Percentiles rank a stretch among this genome's conserved stretches.
phyloP scores from a whole-genome alignment of 257 asterid genomes.

The Primulina eburnea region DNA sequence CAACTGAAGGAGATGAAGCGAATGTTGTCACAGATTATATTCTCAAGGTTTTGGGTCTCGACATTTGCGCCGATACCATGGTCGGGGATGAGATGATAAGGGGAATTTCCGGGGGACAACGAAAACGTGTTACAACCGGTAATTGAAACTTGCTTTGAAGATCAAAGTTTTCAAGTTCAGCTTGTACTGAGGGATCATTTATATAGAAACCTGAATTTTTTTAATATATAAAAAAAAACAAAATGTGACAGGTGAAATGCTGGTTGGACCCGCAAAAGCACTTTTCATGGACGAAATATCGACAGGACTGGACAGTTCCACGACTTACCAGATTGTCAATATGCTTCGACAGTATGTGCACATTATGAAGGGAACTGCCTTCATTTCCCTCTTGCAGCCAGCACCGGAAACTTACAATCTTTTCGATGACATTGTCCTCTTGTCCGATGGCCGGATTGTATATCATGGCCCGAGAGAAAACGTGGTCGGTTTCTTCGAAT shows the following conservation, averaged over 20 bases:
- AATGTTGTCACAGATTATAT: slow-evolving; percentile 36
- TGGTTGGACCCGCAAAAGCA: slow-evolving; percentile 66
- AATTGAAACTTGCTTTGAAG: background rate
- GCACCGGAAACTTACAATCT: slow-evolving; percentile 61
- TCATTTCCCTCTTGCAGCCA: slow-evolving; percentile 68
- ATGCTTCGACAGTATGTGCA: slow-evolving; percentile 50
- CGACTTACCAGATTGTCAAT: slow-evolving; percentile 55
- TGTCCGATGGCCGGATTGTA: slow-evolving; percentile 53
- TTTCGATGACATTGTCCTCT: slow-evolving; percentile 58
- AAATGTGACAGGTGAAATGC: slow-evolving; percentile 48
- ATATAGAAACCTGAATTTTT: background rate
- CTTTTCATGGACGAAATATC: slow-evolving; percentile 76
- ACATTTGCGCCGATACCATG: slow-evolving; percentile 40
- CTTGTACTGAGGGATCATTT: background rate
- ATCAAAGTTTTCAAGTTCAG: background rate
- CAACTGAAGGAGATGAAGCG: slow-evolving; percentile 42
- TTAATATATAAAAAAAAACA: background rate
- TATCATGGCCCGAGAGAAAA: slow-evolving; percentile 62
- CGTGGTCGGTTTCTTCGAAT: slow-evolving; percentile 47
- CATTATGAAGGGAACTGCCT: slow-evolving; percentile 66
- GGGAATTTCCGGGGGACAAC: slow-evolving; percentile 44
- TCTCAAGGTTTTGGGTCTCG: slow-evolving; percentile 42
- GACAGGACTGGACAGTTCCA: slow-evolving; percentile 64
- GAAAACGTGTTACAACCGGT: slow-evolving; percentile 42
- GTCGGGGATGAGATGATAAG: slow-evolving; percentile 43